A percentile compares a stretch with the other conserved stretches of the same genome.
phyloP scores from a whole-genome alignment of 2,329 filamentous ascomycete genomes.

The Ceratocystis lukuohia region DNA sequence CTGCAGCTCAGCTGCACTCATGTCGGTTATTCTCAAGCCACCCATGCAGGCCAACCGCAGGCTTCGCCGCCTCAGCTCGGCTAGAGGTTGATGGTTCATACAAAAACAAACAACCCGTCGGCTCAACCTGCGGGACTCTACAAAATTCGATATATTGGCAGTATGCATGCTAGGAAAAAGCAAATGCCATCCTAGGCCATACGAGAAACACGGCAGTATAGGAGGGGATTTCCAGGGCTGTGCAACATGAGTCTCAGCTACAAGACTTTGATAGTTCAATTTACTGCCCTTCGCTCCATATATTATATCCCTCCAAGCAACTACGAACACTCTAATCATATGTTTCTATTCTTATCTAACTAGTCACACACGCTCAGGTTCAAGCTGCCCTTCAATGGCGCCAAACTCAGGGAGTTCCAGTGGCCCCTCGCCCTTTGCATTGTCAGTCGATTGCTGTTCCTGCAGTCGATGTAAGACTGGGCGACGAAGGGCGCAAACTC shows the following conservation, averaged over 20 bases:
- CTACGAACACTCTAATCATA: background rate
- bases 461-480: background rate
- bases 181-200: too few relatives aligned
- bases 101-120: background rate
- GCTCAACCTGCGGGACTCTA: background rate
- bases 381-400: background rate
- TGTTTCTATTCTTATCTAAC: background rate
- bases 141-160: background rate
- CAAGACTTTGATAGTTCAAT: background rate
- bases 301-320: background rate
- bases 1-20: background rate
- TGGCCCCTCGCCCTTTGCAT: background rate
- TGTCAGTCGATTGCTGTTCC: background rate
- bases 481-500: background rate
- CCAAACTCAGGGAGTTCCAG: slow-evolving; percentile 1
- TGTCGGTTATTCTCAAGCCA: background rate
- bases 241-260: background rate
- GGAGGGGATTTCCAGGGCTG: background rate
- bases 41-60: background rate
- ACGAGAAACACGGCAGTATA: too few relatives aligned
- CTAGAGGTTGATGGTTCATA: background rate
- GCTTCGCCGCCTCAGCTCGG: background rate
- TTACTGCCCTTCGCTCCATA: background rate
- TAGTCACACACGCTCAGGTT: background rate
- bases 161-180: background rate